Evolutionary conservation across 176 grass and related monocot genomes (phyloP).

Genomic region (Raddia guianensis): DNA sequence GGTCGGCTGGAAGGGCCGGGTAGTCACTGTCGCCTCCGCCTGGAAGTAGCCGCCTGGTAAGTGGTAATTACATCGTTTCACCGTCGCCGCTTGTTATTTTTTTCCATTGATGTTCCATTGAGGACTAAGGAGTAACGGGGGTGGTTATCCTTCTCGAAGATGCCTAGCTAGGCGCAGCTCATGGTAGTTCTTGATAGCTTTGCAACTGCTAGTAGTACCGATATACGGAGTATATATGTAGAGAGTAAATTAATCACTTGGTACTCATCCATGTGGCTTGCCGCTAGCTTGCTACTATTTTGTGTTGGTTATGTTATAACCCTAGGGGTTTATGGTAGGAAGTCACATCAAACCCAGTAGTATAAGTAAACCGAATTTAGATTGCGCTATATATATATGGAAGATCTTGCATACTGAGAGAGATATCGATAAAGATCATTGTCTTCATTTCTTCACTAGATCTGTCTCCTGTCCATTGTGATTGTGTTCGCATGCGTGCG

Average conservation of each 20-base stretch:
- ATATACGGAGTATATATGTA: slow-evolving; percentile 44
- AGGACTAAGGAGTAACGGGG: slow-evolving; percentile 44
- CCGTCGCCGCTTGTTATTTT: not conserved
- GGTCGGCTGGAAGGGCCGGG: slow-evolving; percentile 65
- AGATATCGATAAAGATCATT: no score
- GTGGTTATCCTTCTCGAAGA: slow-evolving; percentile 45
- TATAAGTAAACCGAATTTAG: no score
- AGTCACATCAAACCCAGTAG: no score
- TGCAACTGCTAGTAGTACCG: not conserved
- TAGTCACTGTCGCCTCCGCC: slow-evolving; percentile 73
- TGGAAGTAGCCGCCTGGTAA: slow-evolving; percentile 64
- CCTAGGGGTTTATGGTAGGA: no score
- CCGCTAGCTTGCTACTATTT: not conserved
- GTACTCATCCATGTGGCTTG: not conserved
- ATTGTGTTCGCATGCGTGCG: no score
- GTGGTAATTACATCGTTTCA: no score
- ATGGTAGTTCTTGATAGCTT: slow-evolving; percentile 55
- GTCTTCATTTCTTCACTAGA: no score
- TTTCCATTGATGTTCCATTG: not conserved
- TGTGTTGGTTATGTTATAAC: no score
- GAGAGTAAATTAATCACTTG: slow-evolving; percentile 46
- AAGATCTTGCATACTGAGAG: no score
- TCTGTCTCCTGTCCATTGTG: no score
- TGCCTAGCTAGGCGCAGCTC: slow-evolving; percentile 41
- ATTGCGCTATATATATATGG: no score